Evolutionary conservation across 2,329 filamentous ascomycete genomes (phyloP).

Genomic region (Diaporthe vaccinii): DNA sequence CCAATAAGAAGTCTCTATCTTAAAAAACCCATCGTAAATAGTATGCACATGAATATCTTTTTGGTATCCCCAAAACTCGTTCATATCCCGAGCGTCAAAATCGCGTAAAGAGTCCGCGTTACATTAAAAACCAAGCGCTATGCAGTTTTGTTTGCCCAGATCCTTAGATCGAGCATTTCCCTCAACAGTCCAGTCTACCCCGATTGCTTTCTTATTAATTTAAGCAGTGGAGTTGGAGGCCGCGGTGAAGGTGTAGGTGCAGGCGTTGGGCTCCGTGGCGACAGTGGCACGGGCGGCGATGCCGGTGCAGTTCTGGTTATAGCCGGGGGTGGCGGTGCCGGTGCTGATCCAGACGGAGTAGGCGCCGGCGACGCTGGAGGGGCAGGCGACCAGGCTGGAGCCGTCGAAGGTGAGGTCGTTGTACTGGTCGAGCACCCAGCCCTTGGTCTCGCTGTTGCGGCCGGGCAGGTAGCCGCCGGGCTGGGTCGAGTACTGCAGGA

Average conservation of each 20-base stretch:
- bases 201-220: not conserved
- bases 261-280: not conserved
- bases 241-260: slow-evolving; percentile 30
- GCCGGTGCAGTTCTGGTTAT: slow-evolving; percentile 54
- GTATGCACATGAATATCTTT: slow-evolving; percentile 25
- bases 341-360: slow-evolving; percentile 56
- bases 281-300: slow-evolving; percentile 47
- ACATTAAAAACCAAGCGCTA: slow-evolving; percentile 31
- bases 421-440: slow-evolving; percentile 60
- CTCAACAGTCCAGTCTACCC: too few species aligned
- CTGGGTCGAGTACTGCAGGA: slow-evolving; percentile 63
- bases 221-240: not conserved
- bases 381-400: slow-evolving; percentile 65
- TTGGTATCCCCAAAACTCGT: not conserved
- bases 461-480: slow-evolving; percentile 54
- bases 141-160: not conserved
- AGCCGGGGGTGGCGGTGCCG: slow-evolving; percentile 52
- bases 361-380: slow-evolving; percentile 56
- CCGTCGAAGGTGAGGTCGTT: slow-evolving; percentile 62
- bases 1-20: not conserved
- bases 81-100: slow-evolving; percentile 17
- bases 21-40: slow-evolving; percentile 23
- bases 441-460: slow-evolving; percentile 59
- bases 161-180: too few species aligned
- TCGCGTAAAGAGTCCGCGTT: slow-evolving; percentile 30